Conservation (phyloP, 139 green algal species). For the Chlorella vulgaris region DNA sequence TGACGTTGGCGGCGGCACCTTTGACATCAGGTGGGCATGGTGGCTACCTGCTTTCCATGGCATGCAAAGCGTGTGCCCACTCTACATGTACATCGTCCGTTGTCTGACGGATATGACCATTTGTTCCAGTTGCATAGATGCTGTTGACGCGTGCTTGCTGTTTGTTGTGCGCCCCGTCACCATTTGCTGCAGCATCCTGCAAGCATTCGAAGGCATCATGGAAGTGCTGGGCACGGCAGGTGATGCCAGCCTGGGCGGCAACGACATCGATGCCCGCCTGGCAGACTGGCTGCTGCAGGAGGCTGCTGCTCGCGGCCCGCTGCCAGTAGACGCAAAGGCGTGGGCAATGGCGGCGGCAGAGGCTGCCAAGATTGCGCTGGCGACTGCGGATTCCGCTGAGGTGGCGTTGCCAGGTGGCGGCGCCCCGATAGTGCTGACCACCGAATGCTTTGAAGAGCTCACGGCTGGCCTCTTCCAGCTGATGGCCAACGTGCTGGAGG, state of each 20-base stretch:
- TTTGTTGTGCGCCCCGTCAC: too few species aligned
- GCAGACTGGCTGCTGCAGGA: slow-evolving; percentile 45
- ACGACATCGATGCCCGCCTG: slow-evolving; percentile 75
- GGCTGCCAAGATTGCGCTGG: slow-evolving; percentile 27
- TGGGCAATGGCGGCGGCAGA: slow-evolving; percentile 35
- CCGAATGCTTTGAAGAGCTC: slow-evolving; percentile 21
- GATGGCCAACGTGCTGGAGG: slow-evolving; percentile 39
- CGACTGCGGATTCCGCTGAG: background rate
- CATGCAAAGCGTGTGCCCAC: background rate
- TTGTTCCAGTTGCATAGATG: background rate
- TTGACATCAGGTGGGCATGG: slow-evolving; percentile 63
- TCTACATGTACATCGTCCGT: too few species aligned
- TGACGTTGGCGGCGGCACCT: slow-evolving; percentile 86
- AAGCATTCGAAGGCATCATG: slow-evolving; percentile 77
- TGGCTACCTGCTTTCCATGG: too few species aligned
- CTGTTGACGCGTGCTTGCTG: too few species aligned
- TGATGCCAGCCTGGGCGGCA: slow-evolving; percentile 74
- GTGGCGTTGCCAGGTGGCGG: slow-evolving; percentile 12
- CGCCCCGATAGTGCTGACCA: slow-evolving; percentile 11
- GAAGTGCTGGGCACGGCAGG: slow-evolving; percentile 76
- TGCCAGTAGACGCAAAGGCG: too few species aligned
- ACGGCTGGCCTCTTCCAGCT: slow-evolving; percentile 30
- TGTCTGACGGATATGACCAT: too few species aligned
- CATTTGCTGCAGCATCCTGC: slow-evolving; percentile 59
- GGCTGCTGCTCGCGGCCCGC: too few species aligned